phyloP scores from a whole-genome alignment of 164 flowering plant genomes.

The Sedum album region DNA sequence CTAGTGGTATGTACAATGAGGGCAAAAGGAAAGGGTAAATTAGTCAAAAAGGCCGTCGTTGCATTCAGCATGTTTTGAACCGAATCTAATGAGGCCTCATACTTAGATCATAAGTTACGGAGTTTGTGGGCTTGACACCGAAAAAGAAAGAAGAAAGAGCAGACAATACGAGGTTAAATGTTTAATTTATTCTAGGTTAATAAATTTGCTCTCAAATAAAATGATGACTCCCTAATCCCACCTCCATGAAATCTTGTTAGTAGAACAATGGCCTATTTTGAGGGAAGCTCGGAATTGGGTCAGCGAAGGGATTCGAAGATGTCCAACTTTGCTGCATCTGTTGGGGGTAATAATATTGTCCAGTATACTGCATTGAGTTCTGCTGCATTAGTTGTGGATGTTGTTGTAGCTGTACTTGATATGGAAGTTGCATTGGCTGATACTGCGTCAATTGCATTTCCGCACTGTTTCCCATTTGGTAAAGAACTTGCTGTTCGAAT shows the following conservation, averaged over 20 bases:
- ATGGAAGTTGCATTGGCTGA: slow-evolving; percentile 19
- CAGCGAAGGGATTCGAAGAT: too few species aligned
- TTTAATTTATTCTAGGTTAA: not conserved
- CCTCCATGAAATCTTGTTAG: not conserved
- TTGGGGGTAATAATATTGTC: slow-evolving; percentile 16
- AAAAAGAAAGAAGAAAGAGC: not conserved
- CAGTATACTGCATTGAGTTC: slow-evolving; percentile 20
- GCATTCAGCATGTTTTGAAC: too few species aligned
- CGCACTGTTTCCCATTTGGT: slow-evolving; percentile 53
- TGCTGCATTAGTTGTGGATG: slow-evolving; percentile 1
- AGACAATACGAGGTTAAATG: not conserved
- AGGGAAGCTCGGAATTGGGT: too few species aligned
- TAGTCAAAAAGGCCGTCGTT: too few species aligned
- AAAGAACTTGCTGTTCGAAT: slow-evolving; percentile 14
- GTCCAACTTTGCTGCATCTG: too few species aligned
- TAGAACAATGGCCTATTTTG: not conserved
- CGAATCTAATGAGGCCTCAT: too few species aligned
- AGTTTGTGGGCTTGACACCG: too few species aligned
- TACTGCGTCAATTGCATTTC: slow-evolving; percentile 59
- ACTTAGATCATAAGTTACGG: too few species aligned
- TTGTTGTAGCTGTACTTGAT: slow-evolving; percentile 42
- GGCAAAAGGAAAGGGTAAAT: too few species aligned
- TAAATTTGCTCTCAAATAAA: too few species aligned
- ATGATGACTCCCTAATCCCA: not conserved
- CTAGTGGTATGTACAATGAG: too few species aligned